Percentiles rank a stretch among this genome's conserved stretches.
These are phyloP conservation scores for Cutaneotrichosporon sp. DNA, from an alignment of 1,284 basidiomycete genomes.

Conservation along the genomic window DNA sequence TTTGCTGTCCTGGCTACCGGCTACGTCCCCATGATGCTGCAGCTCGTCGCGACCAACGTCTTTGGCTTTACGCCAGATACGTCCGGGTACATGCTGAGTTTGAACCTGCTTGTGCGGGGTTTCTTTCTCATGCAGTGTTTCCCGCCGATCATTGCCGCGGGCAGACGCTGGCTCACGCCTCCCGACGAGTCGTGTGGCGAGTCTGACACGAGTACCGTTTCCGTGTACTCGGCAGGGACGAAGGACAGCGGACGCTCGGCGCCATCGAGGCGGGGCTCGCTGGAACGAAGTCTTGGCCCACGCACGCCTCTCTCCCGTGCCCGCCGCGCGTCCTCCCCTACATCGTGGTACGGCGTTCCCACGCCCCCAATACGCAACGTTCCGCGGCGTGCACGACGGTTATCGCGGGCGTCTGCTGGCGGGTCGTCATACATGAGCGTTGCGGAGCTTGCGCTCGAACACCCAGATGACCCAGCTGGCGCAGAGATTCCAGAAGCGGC, in stretches of 20 bases:
- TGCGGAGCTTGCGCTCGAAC: conserved; percentile 8
- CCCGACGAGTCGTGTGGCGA: background rate
- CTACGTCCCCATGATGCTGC: conserved; percentile 42
- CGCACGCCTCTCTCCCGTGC: background rate
- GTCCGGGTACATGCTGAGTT: conserved; percentile 33
- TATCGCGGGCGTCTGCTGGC: no score
- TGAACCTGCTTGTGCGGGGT: conserved; percentile 34
- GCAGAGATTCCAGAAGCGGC: conserved; percentile 24
- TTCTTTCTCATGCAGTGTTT: conserved; percentile 43
- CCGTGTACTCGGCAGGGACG: background rate
- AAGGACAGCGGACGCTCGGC: background rate
- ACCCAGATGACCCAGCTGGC: conserved; percentile 20
- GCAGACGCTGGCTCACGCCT: conserved; percentile 18
- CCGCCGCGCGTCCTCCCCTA: conserved; percentile 6
- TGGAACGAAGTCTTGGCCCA: background rate
- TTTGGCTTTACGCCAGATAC: conserved; percentile 37
- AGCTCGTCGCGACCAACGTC: conserved; percentile 38
- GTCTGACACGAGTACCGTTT: background rate
- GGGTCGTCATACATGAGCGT: background rate
- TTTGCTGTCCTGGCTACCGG: conserved; percentile 42
- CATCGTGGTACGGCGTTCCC: background rate
- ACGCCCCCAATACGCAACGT: background rate
- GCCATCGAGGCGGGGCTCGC: no score
- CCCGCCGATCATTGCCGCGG: conserved; percentile 37
- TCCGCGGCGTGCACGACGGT: background rate